phyloP scores from a whole-genome alignment of 2,329 filamentous ascomycete genomes.

The Fusarium falciforme region DNA sequence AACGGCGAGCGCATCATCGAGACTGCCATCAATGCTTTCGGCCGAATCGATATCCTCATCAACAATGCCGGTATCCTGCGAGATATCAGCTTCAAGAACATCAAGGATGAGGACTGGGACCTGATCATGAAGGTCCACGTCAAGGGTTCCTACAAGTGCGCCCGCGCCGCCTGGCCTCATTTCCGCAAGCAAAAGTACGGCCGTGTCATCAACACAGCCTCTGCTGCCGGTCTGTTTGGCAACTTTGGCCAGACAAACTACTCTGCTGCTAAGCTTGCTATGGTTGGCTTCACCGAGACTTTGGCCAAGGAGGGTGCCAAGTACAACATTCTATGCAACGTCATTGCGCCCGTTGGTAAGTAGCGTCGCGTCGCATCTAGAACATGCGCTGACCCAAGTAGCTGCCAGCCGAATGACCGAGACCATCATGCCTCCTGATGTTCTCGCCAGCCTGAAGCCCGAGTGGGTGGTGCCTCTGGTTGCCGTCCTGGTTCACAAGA shows the following conservation, averaged over 20 bases:
- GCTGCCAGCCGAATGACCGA: slow-evolving; percentile 96
- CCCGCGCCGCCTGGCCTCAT: slow-evolving; percentile 93
- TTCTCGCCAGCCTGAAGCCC: slow-evolving; percentile 85
- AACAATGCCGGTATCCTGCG: slow-evolving; percentile 98
- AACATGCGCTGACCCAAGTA: slow-evolving; percentile 44
- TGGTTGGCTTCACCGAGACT: slow-evolving; percentile 98
- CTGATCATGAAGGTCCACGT: slow-evolving; percentile 93
- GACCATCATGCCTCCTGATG: slow-evolving; percentile 94
- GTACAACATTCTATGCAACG: slow-evolving; percentile 97
- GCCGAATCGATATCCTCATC: slow-evolving; percentile 92
- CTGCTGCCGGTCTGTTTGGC: slow-evolving; percentile 94
- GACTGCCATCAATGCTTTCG: slow-evolving; percentile 82
- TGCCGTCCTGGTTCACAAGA: slow-evolving; percentile 86
- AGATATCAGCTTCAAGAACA: slow-evolving; percentile 98
- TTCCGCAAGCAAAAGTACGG: slow-evolving; percentile 99
- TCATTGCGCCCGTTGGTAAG: slow-evolving; percentile 85
- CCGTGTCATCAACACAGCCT: slow-evolving; percentile 94
- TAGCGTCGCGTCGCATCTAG: background rate
- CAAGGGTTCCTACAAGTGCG: slow-evolving; percentile 93
- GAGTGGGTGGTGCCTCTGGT: slow-evolving; percentile 97
- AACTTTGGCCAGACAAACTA: slow-evolving; percentile 98
- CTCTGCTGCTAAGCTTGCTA: slow-evolving; percentile 93
- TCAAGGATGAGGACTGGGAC: slow-evolving; percentile 98
- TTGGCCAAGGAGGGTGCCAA: slow-evolving; percentile 97
- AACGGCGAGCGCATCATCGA: slow-evolving; percentile 95